Base-by-base conservation (phyloP, 192 early-diverging fungal genomes). In the Obelidium mucronatum region DNA sequence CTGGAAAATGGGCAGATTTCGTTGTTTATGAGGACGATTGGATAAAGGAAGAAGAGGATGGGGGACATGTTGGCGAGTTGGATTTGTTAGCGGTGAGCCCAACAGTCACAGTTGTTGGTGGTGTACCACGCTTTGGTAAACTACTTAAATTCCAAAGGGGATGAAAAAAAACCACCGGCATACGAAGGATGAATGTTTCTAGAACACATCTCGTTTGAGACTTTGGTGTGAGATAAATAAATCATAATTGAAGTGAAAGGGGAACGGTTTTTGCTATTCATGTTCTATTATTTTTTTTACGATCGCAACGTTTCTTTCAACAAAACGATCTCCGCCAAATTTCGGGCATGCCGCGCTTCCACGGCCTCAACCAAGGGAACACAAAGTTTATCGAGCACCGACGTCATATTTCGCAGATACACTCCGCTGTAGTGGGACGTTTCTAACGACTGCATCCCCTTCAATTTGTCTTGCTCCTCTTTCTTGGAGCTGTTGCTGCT, bases 1-100 rank as follows among this genome's bases (percentile, higher is more conserved):
- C 63, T 33, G 83, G 80, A 4, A 88, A 86, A 65, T 82, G 74
- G 48, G 88, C 88, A 0, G 88, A 89, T 76, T 90, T 89, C 76
- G 80, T 73, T 17, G 64, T 90, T 5, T 83, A 88, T 33, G 82
- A 82, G 52, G 39, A 67, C 19, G 82, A 90, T 40, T 89, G 86
- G 60, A 40, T 87, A 42, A 55, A 61, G 39, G 78, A 84, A 40
- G 51, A 70, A 51, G 68, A 55, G 52, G 48, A 69, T 0, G 67
- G 67, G 8, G 67, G 67, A 1, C 1, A 24, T 0, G 34, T 80
- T 26, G 48, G 62, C 4, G 84, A 85, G 31, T 6, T 44, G 30
- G 65, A 87, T 31, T 63, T 85, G 30, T 26, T 82, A 28, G 36
- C 86, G 24, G 61, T 78, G 4, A 3, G 26, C 40, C 70, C 76